Percentiles rank a stretch among this genome's conserved stretches.
phyloP scores from a whole-genome alignment of 2,329 filamentous ascomycete genomes.

The Fusarium piperis region DNA sequence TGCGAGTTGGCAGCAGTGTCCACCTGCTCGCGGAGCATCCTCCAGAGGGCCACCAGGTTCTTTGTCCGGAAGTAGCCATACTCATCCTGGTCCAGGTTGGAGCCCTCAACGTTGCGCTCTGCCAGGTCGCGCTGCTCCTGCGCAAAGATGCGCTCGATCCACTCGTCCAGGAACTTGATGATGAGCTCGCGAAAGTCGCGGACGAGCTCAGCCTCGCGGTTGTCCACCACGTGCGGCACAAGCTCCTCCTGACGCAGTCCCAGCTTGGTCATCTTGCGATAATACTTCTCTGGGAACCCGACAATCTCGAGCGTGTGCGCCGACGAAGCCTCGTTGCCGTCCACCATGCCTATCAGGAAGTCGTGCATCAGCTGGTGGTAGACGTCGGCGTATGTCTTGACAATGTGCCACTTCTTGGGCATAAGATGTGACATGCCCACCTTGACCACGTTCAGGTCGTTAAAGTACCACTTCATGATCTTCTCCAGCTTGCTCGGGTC shows the following conservation, averaged over 20 bases:
- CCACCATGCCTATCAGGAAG: conserved; percentile 83
- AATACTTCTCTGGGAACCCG: conserved; percentile 95
- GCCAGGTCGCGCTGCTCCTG: conserved; percentile 85
- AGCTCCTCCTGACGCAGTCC: conserved; percentile 82
- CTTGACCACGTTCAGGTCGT: conserved; percentile 94
- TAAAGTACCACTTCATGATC: conserved; percentile 95
- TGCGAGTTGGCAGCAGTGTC: conserved; percentile 85
- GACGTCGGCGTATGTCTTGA: conserved; percentile 87
- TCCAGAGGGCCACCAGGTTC: conserved; percentile 94
- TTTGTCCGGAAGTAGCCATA: conserved; percentile 93
- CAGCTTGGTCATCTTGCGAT: conserved; percentile 92
- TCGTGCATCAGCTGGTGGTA: conserved; percentile 98
- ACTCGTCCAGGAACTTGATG: conserved; percentile 94
- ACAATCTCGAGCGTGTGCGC: conserved; percentile 91
- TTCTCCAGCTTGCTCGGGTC: conserved; percentile 88
- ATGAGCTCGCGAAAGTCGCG: conserved; percentile 95
- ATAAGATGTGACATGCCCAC: conserved; percentile 91
- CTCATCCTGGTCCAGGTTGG: conserved; percentile 84
- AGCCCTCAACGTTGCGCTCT: conserved; percentile 76
- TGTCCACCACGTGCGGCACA: conserved; percentile 86
- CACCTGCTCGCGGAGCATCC: conserved; percentile 94
- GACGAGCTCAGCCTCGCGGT: conserved; percentile 88
- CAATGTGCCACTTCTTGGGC: conserved; percentile 97
- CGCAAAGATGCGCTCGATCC: conserved; percentile 92
- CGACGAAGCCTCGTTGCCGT: conserved; percentile 85